Evolutionary conservation across 495 filamentous ascomycete species (phyloP), one percentile per base, ranked within the genome.

Genomic region (Penicillium canescens): DNA sequence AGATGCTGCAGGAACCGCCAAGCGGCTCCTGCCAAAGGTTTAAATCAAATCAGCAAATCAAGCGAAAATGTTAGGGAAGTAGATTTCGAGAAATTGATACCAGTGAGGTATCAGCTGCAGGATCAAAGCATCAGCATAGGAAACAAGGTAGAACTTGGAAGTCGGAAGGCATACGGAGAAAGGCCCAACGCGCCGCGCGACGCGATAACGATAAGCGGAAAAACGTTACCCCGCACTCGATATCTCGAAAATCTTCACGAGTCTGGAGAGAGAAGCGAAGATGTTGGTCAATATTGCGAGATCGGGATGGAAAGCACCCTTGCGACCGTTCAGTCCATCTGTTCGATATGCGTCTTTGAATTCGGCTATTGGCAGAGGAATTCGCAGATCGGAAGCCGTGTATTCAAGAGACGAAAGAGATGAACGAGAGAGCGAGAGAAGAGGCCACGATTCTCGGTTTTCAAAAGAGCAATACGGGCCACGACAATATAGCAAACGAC

Each of bases 281-380:
- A 31, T 18, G 26, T 31, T 24, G 35, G 44, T 43, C 31, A 35
- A 3, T 37, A 16, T 48, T 13, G 26, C 41, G 5, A 31, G 28
- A 31, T 31, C 8, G 7, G 28, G 28, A 31, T 31, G 28, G 28
- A 31, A 31, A 31, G 6, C 7, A 31, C 28, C 28, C 4, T 31
- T 31, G 28, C 28, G 7, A 10, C 6, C 28, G 8, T 7, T 31
- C 28, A 9, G 28, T 31, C 28, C 28, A 7, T 31, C 7, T 31
- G 28, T 31, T 4, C 73, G 78, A 46, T 50, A 77, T 61, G 78
- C 77, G 28, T 84, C 82, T n/a, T 68, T 81, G 44, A 82, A 74
- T 42, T 79, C 78, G 11, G 79, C 82, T 24, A 84, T 85, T 59
- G 73, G 71, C 24, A 73, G 77, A 16, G 82, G 80, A 5, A 73